Conservation (phyloP, 2,329 filamentous ascomycete genomes). For the Fusarium papillatum region DNA sequence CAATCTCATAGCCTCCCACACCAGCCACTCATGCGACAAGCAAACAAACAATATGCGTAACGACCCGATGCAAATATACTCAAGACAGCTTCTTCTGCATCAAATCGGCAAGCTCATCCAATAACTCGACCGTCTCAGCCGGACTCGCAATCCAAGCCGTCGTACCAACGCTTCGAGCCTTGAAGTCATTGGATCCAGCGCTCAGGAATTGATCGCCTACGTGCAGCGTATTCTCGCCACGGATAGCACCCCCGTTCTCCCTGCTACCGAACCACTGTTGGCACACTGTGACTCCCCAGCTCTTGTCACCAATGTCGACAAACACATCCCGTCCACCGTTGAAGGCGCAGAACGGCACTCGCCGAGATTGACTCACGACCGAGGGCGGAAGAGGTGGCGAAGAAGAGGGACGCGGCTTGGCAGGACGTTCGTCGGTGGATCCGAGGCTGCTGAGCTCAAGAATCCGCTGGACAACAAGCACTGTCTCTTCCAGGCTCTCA, state of each 20-base stretch:
- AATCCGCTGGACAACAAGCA: slow-evolving; percentile 93
- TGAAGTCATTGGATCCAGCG: slow-evolving; percentile 97
- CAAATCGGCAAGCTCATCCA: slow-evolving; percentile 83
- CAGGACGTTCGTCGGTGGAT: slow-evolving; percentile 44
- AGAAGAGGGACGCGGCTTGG: slow-evolving; percentile 37
- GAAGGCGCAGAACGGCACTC: slow-evolving; percentile 94
- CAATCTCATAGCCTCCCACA: background rate
- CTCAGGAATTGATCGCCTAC: slow-evolving; percentile 98
- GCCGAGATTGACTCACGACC: slow-evolving; percentile 39
- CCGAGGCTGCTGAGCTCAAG: slow-evolving; percentile 82
- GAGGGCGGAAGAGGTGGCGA: slow-evolving; percentile 30
- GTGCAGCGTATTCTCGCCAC: slow-evolving; percentile 86
- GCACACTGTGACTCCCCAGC: slow-evolving; percentile 93
- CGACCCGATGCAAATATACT: slow-evolving; percentile 1
- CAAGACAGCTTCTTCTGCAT: slow-evolving; percentile 53
- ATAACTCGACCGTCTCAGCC: slow-evolving; percentile 86
- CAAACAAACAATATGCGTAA: background rate
- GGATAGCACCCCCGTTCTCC: slow-evolving; percentile 61
- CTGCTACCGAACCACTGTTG: slow-evolving; percentile 86
- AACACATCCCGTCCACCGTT: slow-evolving; percentile 99
- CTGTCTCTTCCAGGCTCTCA: slow-evolving; percentile 95
- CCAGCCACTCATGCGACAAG: background rate
- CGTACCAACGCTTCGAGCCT: slow-evolving; percentile 90
- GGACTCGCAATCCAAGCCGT: slow-evolving; percentile 98
- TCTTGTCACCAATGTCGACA: slow-evolving; percentile 98